Evolutionary conservation across 2,329 filamentous ascomycete species (phyloP), one percentile per base, ranked within the genome.

Genomic region (Cercospora sojina): DNA sequence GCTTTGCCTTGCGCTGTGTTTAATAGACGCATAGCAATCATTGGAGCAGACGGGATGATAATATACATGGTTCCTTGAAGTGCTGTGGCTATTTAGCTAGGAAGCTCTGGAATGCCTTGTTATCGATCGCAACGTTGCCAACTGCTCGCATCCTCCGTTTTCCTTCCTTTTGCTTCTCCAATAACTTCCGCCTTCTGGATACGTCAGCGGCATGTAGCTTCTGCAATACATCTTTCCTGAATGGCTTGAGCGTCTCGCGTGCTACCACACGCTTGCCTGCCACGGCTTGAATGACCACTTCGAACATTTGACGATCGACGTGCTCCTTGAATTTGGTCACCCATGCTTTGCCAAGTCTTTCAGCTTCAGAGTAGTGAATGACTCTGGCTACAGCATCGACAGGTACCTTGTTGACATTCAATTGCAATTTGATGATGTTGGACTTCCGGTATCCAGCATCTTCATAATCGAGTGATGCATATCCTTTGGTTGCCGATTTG

Each of bases 81-180:
- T 20, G 23, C 25, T 18, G 10, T 31, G 20, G 12, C 13, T 32
- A 93, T 79, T 95, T 97, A 0, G 93, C 86, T 77, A 99, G 80
- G 78, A 99, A 99, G 72, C 88, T 91, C 79, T 99, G 95, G 77
- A 98, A 99, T 3, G 93, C 93, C 72, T 92, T 91, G 74, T 97
- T 93, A 68, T 98, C 93, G 78, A 99, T 98, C n/a, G 93, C 86
- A 0, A 99, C 93, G 76, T 96, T 97, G 0, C 95, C 82, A 5
- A 93, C 89, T 0, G 90, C 86, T 66, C 92, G 87, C 66, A 99
- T 80, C 79, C 90, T 91, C 86, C 97, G 97, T 64, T 93, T 86
- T 0, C 95, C 95, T 71, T 93, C 93, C 81, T 99, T 99, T 80
- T 99, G 95, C 83, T 94, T 97, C 81, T 98, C 94, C 10, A 99